Percentiles rank a stretch among this genome's conserved stretches.
phyloP scores from a whole-genome alignment of 768 basidiomycete species.

The Dentipellis fragilis region DNA sequence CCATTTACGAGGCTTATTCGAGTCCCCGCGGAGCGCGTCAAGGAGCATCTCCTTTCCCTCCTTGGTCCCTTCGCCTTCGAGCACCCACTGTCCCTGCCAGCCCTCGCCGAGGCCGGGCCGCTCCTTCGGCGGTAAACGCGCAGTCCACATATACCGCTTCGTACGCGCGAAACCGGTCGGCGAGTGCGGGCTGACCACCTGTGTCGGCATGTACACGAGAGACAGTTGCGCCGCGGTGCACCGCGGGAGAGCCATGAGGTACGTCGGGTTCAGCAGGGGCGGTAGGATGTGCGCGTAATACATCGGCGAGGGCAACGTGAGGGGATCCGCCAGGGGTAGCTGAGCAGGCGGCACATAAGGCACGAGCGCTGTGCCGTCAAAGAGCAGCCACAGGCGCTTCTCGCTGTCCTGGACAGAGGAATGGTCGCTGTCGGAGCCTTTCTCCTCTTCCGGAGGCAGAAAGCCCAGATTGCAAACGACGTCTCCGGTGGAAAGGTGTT shows the following conservation, averaged over 20 bases:
- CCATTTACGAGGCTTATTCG: conserved; percentile 27
- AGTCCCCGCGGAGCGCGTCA: conserved; percentile 38
- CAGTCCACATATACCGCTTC: conserved; percentile 59
- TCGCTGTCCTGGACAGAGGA: conserved; percentile 10
- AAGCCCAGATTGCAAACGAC: conserved; percentile 76
- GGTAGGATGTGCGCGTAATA: conserved; percentile 66
- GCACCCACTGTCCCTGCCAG: conserved; percentile 69
- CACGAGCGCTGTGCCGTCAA: conserved; percentile 50
- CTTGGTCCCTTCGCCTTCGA: conserved; percentile 69
- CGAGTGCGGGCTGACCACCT: conserved; percentile 51
- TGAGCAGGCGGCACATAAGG: conserved; percentile 49
- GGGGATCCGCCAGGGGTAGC: conserved; percentile 43
- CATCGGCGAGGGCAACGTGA: conserved; percentile 63
- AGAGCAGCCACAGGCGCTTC: conserved; percentile 60
- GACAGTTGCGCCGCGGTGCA: conserved; percentile 26
- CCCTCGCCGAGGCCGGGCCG: conserved; percentile 44
- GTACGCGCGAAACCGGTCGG: conserved; percentile 50
- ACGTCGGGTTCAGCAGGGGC: conserved; percentile 20
- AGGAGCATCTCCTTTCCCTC: conserved; percentile 50
- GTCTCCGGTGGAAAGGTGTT: conserved; percentile 68
- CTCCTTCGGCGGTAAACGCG: conserved; percentile 27
- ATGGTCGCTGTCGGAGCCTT: conserved; percentile 8
- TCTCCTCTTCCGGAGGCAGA: conserved; percentile 34
- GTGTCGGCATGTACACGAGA: conserved; percentile 33
- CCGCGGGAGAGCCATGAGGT: conserved; percentile 21